Evolutionary conservation across 345 rosid genomes (phyloP).

Genomic region (Brassica carinata): DNA sequence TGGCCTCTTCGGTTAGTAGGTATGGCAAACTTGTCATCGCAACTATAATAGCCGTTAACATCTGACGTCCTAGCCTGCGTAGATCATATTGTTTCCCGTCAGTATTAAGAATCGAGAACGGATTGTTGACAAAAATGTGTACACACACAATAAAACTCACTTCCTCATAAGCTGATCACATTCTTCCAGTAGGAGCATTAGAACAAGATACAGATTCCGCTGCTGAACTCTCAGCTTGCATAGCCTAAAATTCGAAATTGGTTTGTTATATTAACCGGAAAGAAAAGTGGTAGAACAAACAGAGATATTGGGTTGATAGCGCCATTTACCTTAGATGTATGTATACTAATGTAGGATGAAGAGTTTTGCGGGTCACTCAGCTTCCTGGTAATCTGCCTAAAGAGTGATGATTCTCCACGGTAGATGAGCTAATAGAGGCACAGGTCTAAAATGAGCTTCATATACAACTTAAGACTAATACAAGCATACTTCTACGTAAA

Average conservation of each 20-base stretch:
- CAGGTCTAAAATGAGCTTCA: conserved; percentile 27
- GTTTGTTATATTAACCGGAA: conserved; percentile 17
- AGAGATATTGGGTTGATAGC: not conserved
- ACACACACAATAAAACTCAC: conserved; percentile 49
- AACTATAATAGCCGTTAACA: not conserved
- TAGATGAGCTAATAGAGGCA: conserved; percentile 57
- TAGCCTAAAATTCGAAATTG: conserved; percentile 51
- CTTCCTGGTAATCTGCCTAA: conserved; percentile 62
- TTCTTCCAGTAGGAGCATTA: not conserved
- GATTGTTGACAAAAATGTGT: not conserved
- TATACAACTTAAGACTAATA: conserved; percentile 5
- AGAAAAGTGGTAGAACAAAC: not conserved
- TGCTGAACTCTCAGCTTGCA: conserved; percentile 48
- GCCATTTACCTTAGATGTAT: conserved; percentile 54
- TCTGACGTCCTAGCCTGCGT: conserved; percentile 48
- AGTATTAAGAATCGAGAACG: conserved; percentile 1
- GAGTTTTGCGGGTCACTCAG: conserved; percentile 45
- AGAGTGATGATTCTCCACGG: conserved; percentile 59
- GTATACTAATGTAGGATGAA: conserved; percentile 54
- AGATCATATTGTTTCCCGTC: conserved; percentile 20
- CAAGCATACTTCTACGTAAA: conserved; percentile 23
- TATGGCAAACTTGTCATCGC: not conserved
- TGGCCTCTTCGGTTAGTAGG: conserved; percentile 36
- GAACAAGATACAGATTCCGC: conserved; percentile 64
- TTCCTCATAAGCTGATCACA: conserved; percentile 53